These are phyloP conservation scores for Claviceps citrina DNA, from an alignment of 2,329 filamentous ascomycete species.

Conservation along the genomic window DNA sequence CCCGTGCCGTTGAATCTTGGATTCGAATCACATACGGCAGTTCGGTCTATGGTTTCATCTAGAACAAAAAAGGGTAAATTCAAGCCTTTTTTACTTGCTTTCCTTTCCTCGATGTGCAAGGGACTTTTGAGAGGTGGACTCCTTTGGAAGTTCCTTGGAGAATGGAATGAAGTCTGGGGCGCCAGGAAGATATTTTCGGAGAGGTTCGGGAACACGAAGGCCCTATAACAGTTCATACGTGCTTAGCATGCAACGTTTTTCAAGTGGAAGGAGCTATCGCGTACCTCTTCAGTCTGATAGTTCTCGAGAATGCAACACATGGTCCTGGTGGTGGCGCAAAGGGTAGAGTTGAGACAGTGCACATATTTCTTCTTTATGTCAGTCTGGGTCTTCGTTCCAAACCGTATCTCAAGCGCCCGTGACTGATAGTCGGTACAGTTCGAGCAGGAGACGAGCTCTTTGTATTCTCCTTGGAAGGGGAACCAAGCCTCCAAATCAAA, in stretches of 20 bases:
- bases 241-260: not conserved
- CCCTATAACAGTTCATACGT: conserved; percentile 31
- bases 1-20: no score
- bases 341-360: conserved; percentile 77
- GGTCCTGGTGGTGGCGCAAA: conserved; percentile 81
- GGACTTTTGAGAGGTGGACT: conserved; percentile 25
- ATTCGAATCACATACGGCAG: no score
- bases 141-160: conserved; percentile 70
- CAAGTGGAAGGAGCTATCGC: not conserved
- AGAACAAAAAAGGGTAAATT: no score
- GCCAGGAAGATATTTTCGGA: conserved; percentile 82
- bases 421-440: conserved; percentile 99
- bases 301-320: conserved; percentile 94
- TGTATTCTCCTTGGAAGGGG: conserved; percentile 92
- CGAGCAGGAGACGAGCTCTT: conserved; percentile 91
- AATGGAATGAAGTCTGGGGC: conserved; percentile 81
- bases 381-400: conserved; percentile 72
- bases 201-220: conserved; percentile 62
- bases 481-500: conserved; percentile 95
- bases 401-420: conserved; percentile 82
- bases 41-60: no score
- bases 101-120: conserved; percentile 18
- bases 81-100: conserved; percentile 8
- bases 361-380: conserved; percentile 82
- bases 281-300: conserved; percentile 74